These are phyloP conservation scores for Globisporangium carolinianum DNA, from an alignment of 352 stramenopile species.

Conservation along the genomic window DNA sequence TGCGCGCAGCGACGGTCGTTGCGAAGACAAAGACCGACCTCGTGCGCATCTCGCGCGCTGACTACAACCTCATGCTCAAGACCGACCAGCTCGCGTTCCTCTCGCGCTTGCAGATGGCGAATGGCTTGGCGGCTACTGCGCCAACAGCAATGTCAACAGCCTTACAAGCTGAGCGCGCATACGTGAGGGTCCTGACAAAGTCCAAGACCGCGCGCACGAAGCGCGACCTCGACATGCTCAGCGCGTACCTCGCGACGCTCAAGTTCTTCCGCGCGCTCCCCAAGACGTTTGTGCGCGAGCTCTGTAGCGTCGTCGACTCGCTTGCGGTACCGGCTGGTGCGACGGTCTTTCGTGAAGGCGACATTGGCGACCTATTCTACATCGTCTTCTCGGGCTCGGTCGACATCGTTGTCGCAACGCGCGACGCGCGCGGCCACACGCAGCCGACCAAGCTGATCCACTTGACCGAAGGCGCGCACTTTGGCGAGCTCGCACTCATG, in stretches of 20 bases:
- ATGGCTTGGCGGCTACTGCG: slow-evolving; percentile 15
- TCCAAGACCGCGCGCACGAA: slow-evolving; percentile 39
- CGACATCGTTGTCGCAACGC: slow-evolving; percentile 58
- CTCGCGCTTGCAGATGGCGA: slow-evolving; percentile 50
- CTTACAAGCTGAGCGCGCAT: slow-evolving; percentile 35
- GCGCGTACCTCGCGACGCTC: slow-evolving; percentile 61
- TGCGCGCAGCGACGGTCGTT: slow-evolving; percentile 51
- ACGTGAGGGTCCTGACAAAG: slow-evolving; percentile 51
- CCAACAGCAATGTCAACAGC: neutral
- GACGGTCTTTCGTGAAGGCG: slow-evolving; percentile 58
- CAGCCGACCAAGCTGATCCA: slow-evolving; percentile 70
- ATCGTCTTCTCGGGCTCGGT: slow-evolving; percentile 70
- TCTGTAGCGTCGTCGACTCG: slow-evolving; percentile 59
- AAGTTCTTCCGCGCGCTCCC: slow-evolving; percentile 72
- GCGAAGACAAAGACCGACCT: slow-evolving; percentile 47
- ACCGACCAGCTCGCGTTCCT: slow-evolving; percentile 67
- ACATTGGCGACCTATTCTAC: slow-evolving; percentile 69
- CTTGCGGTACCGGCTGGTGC: slow-evolving; percentile 28
- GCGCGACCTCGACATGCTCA: slow-evolving; percentile 52
- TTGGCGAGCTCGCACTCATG: slow-evolving; percentile 69
- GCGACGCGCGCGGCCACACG: slow-evolving; percentile 37
- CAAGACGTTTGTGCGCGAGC: slow-evolving; percentile 53
- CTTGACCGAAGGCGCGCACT: slow-evolving; percentile 58
- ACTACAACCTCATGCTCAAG: slow-evolving; percentile 74
- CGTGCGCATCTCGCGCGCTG: slow-evolving; percentile 53